Conservation (phyloP, 306 rosid species). For the Cicer yamashitae region DNA sequence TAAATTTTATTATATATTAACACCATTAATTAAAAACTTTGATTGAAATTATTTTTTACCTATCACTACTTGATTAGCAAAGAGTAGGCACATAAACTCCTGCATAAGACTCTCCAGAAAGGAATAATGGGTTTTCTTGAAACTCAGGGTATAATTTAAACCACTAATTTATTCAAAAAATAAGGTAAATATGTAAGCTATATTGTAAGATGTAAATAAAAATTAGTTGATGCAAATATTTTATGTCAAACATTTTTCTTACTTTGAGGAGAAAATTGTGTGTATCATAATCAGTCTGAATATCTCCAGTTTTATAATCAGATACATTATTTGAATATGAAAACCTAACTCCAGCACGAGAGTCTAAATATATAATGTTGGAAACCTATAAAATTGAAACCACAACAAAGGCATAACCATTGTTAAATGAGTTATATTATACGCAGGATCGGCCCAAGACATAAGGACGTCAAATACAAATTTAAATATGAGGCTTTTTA, state of each 20-base stretch:
- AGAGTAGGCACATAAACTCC: constrained; percentile 91
- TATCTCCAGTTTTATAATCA: constrained; percentile 72
- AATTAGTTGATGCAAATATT: constrained; percentile 14
- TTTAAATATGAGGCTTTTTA: too few species aligned
- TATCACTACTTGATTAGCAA: constrained; percentile 61
- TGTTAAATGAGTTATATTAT: neutral
- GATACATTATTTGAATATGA: constrained; percentile 72
- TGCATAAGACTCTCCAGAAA: constrained; percentile 20
- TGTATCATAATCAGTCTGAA: constrained; percentile 13
- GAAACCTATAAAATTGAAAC: constrained; percentile 1
- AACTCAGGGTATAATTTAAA: constrained; percentile 20
- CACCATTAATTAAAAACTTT: constrained; percentile 12
- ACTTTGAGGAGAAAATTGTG: constrained; percentile 49
- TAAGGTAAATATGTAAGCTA: constrained; percentile 34
- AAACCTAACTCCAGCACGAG: constrained; percentile 84
- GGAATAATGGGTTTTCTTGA: neutral
- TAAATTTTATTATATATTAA: constrained; percentile 9
- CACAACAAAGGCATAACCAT: neutral
- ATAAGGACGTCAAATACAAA: too few species aligned
- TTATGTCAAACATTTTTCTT: constrained; percentile 13
- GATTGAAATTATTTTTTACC: constrained; percentile 51
- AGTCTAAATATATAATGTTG: constrained; percentile 41
- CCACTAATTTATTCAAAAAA: constrained; percentile 36
- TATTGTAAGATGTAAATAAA: constrained; percentile 4
- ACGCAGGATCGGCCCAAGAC: too few species aligned